Evolutionary conservation across 1,284 basidiomycete genomes (phyloP).

Genomic region (Mycosarcoma maydis): DNA sequence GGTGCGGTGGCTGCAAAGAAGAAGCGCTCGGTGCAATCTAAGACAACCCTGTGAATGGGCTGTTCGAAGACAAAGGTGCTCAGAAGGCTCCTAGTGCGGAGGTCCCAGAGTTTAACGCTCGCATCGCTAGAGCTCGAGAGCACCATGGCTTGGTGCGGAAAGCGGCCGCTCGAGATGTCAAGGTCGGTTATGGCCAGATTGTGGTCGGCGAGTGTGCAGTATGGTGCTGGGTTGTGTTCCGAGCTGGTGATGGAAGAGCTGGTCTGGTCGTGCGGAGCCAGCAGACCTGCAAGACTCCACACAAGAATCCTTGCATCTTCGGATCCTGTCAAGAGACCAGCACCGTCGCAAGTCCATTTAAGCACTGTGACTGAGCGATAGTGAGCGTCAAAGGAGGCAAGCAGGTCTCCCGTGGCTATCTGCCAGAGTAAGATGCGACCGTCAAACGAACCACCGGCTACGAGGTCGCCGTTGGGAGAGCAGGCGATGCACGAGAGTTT

Average conservation of each 20-base stretch:
- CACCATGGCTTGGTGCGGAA: constrained; percentile 77
- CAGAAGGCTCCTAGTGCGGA: constrained; percentile 78
- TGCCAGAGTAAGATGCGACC: constrained; percentile 96
- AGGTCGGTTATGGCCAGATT: constrained; percentile 88
- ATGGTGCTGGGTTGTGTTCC: constrained; percentile 73
- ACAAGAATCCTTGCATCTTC: constrained; percentile 88
- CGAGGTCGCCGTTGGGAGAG: constrained; percentile 78
- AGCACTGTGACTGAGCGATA: constrained; percentile 87
- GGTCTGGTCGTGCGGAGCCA: constrained; percentile 62
- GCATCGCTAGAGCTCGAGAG: constrained; percentile 87
- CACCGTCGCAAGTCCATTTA: constrained; percentile 82
- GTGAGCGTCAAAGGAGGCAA: constrained; percentile 91
- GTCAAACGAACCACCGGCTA: constrained; percentile 85
- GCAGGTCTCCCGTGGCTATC: constrained; percentile 87
- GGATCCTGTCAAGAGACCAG: constrained; percentile 82
- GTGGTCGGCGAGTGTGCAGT: constrained; percentile 86
- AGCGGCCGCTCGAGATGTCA: constrained; percentile 78
- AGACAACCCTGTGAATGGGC: constrained; percentile 75
- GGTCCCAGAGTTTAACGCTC: constrained; percentile 93
- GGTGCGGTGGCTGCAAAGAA: constrained; percentile 77
- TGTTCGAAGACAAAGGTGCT: constrained; percentile 83
- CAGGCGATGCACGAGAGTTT: constrained; percentile 81
- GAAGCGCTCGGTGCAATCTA: constrained; percentile 84
- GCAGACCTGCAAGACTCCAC: constrained; percentile 85
- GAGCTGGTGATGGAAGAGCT: constrained; percentile 44